A percentile compares a stretch with the other conserved stretches of the same genome.
Conservation (phyloP, 2,329 filamentous ascomycete species). For the Fusarium concolor region DNA sequence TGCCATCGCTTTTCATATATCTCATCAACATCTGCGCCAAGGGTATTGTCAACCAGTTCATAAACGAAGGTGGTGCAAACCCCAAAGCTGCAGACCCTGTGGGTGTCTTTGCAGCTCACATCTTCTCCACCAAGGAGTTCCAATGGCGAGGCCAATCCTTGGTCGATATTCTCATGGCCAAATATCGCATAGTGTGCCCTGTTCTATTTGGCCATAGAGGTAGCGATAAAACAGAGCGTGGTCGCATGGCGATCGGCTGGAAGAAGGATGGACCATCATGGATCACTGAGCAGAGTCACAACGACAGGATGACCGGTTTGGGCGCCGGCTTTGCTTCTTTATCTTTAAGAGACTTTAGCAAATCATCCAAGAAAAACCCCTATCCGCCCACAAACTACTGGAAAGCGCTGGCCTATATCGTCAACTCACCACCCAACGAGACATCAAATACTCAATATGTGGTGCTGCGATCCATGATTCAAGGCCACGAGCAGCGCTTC, state of each 20-base stretch:
- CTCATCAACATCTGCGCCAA: constrained; percentile 83
- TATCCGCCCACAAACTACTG: constrained; percentile 87
- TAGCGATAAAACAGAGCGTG: constrained; percentile 76
- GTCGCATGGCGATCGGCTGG: constrained; percentile 79
- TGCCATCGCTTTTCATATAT: constrained; percentile 78
- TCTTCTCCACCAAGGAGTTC: constrained; percentile 78
- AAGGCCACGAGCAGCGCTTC: constrained; percentile 79
- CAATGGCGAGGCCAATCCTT: constrained; percentile 75
- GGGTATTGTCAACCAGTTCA: constrained; percentile 75
- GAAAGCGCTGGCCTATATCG: constrained; percentile 78
- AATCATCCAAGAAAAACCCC: constrained; percentile 74
- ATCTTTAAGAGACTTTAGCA: constrained; percentile 83
- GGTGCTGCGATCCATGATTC: constrained; percentile 77
- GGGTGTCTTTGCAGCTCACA: constrained; percentile 78
- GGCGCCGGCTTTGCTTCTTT: constrained; percentile 87
- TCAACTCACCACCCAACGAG: constrained; percentile 76
- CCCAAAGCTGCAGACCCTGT: constrained; percentile 79
- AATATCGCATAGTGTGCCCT: constrained; percentile 83
- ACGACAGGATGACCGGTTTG: constrained; percentile 84
- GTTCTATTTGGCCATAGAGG: constrained; percentile 87
- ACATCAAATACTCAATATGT: constrained; percentile 79
- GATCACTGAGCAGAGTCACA: constrained; percentile 77
- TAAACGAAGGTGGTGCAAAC: constrained; percentile 73
- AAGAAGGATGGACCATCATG: constrained; percentile 69
- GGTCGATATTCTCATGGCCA: constrained; percentile 86